Evolutionary conservation across 352 stramenopile species (phyloP).

Genomic region (Globisporangium iwayamae): DNA sequence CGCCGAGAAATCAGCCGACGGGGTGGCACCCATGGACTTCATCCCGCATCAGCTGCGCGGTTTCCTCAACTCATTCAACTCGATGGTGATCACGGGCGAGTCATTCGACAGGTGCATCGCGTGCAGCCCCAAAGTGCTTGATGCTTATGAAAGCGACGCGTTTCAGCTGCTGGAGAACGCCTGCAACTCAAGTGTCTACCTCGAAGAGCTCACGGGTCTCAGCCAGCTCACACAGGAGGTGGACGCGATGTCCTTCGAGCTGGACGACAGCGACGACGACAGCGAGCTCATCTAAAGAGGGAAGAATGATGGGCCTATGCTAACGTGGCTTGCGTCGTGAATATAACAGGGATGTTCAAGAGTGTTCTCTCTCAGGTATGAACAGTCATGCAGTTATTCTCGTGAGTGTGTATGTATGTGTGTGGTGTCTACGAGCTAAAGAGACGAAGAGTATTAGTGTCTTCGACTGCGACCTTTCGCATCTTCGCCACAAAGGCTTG

Average conservation of each 20-base stretch:
- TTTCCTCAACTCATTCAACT: constrained; percentile 91
- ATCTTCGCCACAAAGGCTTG: neutral
- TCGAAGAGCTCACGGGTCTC: constrained; percentile 80
- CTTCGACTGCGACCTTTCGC: constrained; percentile 1
- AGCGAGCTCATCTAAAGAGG: constrained; percentile 40
- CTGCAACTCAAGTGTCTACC: constrained; percentile 66
- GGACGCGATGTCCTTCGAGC: constrained; percentile 58
- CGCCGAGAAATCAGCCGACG: constrained; percentile 55
- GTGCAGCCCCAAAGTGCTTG: constrained; percentile 89
- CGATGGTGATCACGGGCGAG: constrained; percentile 78
- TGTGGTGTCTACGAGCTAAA: neutral
- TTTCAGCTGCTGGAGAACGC: constrained; percentile 54
- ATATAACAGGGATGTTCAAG: neutral
- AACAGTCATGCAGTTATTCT: neutral
- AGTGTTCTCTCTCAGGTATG: neutral
- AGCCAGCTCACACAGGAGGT: constrained; percentile 53
- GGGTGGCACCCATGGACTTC: constrained; percentile 62
- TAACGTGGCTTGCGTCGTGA: neutral
- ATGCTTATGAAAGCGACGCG: constrained; percentile 63
- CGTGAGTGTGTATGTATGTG: neutral
- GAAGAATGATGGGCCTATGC: neutral
- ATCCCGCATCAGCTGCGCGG: constrained; percentile 96
- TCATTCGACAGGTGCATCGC: constrained; percentile 96
- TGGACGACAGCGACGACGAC: constrained; percentile 70
- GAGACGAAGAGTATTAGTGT: neutral